phyloP scores from a whole-genome alignment of 805 yeast genomes.

The Candida verbasci region DNA sequence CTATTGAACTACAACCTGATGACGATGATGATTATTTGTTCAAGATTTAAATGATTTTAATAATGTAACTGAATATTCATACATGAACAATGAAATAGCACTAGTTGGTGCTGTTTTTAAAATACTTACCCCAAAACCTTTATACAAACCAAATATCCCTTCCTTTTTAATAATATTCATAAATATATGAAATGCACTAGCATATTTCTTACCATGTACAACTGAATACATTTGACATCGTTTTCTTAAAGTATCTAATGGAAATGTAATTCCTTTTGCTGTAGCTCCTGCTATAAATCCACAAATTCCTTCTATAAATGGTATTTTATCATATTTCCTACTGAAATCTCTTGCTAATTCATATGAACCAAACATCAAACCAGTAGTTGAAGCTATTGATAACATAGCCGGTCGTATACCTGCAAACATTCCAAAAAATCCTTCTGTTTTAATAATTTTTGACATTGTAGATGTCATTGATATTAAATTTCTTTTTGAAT shows the following conservation, averaged over 20 bases:
- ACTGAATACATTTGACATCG: slow-evolving; percentile 58
- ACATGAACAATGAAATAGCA: slow-evolving; percentile 64
- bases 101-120: slow-evolving; percentile 78
- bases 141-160: slow-evolving; percentile 67
- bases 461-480: slow-evolving; percentile 28
- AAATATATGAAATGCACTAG: slow-evolving; percentile 21
- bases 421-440: slow-evolving; percentile 43
- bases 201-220: slow-evolving; percentile 8
- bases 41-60: slow-evolving; percentile 10
- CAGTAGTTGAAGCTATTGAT: slow-evolving; percentile 68
- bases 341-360: slow-evolving; percentile 43
- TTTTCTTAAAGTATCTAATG: slow-evolving; percentile 79
- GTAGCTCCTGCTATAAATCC: slow-evolving; percentile 73
- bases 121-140: slow-evolving; percentile 68
- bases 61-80: slow-evolving; percentile 39
- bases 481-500: slow-evolving; percentile 32
- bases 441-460: slow-evolving; percentile 27
- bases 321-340: slow-evolving; percentile 21
- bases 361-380: slow-evolving; percentile 70
- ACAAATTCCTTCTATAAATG: slow-evolving; percentile 51
- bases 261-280: slow-evolving; percentile 74
- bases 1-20: slow-evolving; percentile 14
- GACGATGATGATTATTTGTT: slow-evolving; percentile 31
- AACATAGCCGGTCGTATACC: slow-evolving; percentile 50
- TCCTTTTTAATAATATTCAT: slow-evolving; percentile 45